phyloP scores from a whole-genome alignment of 495 filamentous ascomycete genomes.

The Podospora pseudoanserina region DNA sequence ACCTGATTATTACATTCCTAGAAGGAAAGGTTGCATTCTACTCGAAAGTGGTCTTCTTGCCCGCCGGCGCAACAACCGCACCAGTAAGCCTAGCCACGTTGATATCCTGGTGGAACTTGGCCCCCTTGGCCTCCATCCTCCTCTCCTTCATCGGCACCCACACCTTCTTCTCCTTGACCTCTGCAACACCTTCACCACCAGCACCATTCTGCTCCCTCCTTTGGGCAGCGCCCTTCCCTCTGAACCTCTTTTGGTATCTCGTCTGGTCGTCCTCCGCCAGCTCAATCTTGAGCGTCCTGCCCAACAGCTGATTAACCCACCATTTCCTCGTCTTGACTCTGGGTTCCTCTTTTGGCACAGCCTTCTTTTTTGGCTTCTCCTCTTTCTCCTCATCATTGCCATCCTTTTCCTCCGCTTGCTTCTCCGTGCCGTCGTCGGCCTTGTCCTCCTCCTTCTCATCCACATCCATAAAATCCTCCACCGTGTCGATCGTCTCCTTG shows the following conservation, averaged over 20 bases:
- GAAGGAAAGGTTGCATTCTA: neutral
- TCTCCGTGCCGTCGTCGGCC: conserved; percentile 29
- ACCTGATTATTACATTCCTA: neutral
- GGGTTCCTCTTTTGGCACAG: conserved; percentile 23
- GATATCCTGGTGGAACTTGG: conserved; percentile 32
- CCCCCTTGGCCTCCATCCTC: neutral
- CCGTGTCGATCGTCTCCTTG: conserved; percentile 50
- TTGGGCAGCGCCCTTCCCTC: conserved; percentile 55
- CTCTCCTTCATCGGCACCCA: conserved; percentile 23
- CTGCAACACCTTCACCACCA: conserved; percentile 15
- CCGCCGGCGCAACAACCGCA: conserved; percentile 72
- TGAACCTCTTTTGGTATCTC: conserved; percentile 86
- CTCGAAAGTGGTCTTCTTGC: conserved; percentile 82
- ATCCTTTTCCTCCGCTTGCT: conserved; percentile 8
- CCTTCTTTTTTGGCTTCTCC: conserved; percentile 17
- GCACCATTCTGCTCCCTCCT: conserved; percentile 6
- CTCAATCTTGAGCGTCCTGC: conserved; percentile 80
- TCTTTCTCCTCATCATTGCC: conserved; percentile 15
- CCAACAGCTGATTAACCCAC: conserved; percentile 76
- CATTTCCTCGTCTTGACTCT: conserved; percentile 65
- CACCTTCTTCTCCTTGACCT: conserved; percentile 30
- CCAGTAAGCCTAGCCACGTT: conserved; percentile 57
- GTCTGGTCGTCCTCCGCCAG: conserved; percentile 84
- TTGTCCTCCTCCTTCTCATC: conserved; percentile 46
- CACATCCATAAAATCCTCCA: conserved; percentile 57